Conservation (phyloP, 2,329 filamentous ascomycete species). For the Parascedosporium putredinis region DNA sequence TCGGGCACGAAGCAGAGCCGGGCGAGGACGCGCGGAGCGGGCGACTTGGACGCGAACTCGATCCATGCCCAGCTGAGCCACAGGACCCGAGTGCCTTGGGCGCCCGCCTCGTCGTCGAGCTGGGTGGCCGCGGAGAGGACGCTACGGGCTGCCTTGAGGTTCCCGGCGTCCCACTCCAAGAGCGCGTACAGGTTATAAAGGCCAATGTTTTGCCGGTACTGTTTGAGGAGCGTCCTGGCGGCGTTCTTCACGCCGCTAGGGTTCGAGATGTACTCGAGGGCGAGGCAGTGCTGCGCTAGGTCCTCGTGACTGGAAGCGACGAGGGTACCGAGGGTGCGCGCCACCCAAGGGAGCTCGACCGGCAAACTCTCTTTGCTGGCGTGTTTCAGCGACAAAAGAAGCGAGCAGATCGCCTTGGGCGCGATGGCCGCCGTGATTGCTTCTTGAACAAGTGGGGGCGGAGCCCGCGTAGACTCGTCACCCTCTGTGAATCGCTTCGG, state of each 20-base stretch:
- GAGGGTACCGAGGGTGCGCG: constrained; percentile 47
- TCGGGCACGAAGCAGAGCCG: constrained; percentile 31
- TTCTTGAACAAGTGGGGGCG: background rate
- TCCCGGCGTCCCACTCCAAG: constrained; percentile 53
- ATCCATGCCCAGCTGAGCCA: constrained; percentile 52
- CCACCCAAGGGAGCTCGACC: constrained; percentile 35
- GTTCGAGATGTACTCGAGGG: constrained; percentile 50
- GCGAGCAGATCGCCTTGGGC: background rate
- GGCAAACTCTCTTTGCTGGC: background rate
- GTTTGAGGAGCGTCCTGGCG: constrained; percentile 65
- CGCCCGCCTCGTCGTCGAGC: background rate
- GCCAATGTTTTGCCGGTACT: constrained; percentile 48
- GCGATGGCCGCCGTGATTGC: background rate
- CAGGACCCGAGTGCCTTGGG: background rate
- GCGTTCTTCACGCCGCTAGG: constrained; percentile 50
- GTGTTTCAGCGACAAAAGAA: background rate
- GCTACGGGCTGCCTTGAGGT: constrained; percentile 45
- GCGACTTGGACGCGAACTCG: constrained; percentile 32
- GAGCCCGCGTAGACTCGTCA: background rate
- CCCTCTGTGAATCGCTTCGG: background rate
- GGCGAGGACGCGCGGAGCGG: constrained; percentile 18
- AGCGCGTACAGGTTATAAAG: constrained; percentile 75
- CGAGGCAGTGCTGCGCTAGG: constrained; percentile 60
- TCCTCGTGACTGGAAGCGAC: constrained; percentile 27
- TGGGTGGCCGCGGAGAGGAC: constrained; percentile 45